These are phyloP conservation scores for Panaeolus papilionaceus DNA, from an alignment of 768 basidiomycete species.

Conservation along the genomic window DNA sequence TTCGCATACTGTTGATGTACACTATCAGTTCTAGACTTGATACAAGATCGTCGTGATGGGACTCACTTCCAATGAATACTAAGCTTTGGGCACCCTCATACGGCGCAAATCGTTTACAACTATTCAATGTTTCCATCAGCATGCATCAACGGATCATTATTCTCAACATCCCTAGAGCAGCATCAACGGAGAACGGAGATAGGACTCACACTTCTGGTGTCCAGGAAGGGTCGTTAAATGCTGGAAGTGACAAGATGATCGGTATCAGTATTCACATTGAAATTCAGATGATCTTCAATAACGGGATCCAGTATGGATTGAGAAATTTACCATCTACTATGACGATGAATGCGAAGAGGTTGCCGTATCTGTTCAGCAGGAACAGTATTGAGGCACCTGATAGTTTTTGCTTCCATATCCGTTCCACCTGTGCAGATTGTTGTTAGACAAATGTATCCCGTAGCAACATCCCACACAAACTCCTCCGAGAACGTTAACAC, in stretches of 20 bases:
- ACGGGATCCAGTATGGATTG: not conserved
- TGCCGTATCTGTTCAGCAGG: constrained; percentile 34
- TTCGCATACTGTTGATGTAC: not conserved
- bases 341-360: constrained; percentile 29
- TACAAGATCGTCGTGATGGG: not conserved
- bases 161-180: not conserved
- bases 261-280: not conserved
- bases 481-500: constrained; percentile 6
- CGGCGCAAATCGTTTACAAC: constrained; percentile 29
- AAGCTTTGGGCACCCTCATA: constrained; percentile 32
- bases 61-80: constrained; percentile 27
- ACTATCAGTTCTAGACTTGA: no score
- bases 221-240: constrained; percentile 5
- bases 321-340: constrained; percentile 28
- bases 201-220: not conserved
- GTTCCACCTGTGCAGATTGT: constrained; percentile 23
- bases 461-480: not conserved
- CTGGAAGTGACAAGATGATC: not conserved
- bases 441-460: not conserved
- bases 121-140: not conserved
- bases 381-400: constrained; percentile 28
- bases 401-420: constrained; percentile 32
- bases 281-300: not conserved
- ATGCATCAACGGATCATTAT: not conserved
- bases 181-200: constrained; percentile 6